Conservation (phyloP, 495 filamentous ascomycete species). For the Annulohypoxylon moriforme region DNA sequence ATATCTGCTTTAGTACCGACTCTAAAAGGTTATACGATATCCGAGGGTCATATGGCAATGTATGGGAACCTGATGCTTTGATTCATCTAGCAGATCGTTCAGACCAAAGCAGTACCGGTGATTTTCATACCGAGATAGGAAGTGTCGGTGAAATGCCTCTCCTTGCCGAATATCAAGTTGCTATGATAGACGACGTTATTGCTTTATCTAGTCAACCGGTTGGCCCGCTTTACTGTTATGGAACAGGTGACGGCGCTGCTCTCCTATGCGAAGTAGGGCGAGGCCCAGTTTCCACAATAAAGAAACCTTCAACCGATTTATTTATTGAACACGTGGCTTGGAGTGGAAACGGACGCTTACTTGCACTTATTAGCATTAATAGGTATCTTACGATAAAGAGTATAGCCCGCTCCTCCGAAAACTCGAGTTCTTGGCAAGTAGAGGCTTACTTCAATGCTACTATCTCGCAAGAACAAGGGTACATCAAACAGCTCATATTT, state of each 20-base stretch:
- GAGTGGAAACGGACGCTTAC: background rate
- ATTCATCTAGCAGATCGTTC: background rate
- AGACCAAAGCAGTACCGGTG: background rate
- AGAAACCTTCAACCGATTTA: background rate
- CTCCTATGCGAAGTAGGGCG: background rate
- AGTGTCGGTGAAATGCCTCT: background rate
- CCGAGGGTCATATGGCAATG: background rate
- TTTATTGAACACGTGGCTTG: background rate
- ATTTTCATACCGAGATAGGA: background rate
- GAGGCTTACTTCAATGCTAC: background rate
- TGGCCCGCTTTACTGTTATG: slow-evolving; percentile 1
- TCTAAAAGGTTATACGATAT: background rate
- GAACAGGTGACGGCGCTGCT: background rate
- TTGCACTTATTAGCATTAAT: background rate
- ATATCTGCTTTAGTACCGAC: background rate
- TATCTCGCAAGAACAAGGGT: background rate
- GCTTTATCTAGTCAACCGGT: background rate
- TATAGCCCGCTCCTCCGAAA: background rate
- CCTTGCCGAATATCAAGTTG: background rate
- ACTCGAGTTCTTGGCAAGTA: background rate
- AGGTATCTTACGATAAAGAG: background rate
- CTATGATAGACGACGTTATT: background rate
- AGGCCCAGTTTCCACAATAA: background rate
- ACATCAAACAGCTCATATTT: background rate
- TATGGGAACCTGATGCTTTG: background rate